Evolutionary conservation across 1,284 basidiomycete genomes (phyloP), one percentile per base, ranked within the genome.

Genomic region (Cryptococcus deneoformans): DNA sequence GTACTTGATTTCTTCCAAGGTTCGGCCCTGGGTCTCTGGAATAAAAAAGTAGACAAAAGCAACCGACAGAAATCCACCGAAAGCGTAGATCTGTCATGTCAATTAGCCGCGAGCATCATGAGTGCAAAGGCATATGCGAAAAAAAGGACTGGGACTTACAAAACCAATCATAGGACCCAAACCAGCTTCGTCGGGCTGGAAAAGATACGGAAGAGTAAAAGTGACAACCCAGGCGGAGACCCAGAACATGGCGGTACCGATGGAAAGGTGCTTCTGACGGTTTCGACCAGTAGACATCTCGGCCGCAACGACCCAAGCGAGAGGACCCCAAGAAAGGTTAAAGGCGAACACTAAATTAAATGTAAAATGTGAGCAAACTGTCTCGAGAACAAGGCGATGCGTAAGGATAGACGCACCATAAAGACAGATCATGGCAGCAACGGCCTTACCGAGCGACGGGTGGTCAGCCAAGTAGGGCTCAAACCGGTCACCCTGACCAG

Each of bases 231-330:
- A 80, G 2, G 79, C 79, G 46, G 67, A 63, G 35, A 80, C 62
- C 79, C 79, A 81, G 77, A 80, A 80, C 42, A 68, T 67, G 7
- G 78, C 78, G 9, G 79, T 79, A 44, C 77, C 78, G 54, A 80
- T 65, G 29, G 72, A 73, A 68, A 80, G 75, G 65, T 79, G 75
- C 67, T 79, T 80, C 58, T 76, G 77, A 55, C 77, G 68, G 65
- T 79, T 79, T 62, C 73, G 67, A 37, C 79, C 78, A 10, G 72
- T 69, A 0, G 73, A 72, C 52, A 79, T 66, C 59, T 78, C 77
- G 37, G 72, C 50, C n/a, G 50, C 50, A 47, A 70, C 63, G 44
- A 66, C 64, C 77, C 77, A 79, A 8, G 77, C 76, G 7, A 81
- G 63, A 7, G 79, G 79, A 34, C 79, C 79, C 79, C 79, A 80